Conservation (phyloP, 2,329 filamentous ascomycete genomes). For the Lizonia empirigonia region DNA sequence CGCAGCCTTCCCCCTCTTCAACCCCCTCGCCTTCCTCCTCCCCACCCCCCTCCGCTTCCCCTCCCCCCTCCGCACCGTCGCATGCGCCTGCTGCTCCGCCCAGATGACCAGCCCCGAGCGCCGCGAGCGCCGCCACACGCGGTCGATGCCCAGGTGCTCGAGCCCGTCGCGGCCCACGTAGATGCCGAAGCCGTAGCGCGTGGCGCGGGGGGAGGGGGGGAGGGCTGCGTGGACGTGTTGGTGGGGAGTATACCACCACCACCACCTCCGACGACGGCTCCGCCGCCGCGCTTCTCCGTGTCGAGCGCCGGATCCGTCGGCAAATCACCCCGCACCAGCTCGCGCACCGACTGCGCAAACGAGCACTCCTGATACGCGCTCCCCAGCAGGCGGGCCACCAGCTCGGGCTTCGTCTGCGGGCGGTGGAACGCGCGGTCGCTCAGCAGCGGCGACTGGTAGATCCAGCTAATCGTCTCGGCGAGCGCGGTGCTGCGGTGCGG, state of each 20-base stretch:
- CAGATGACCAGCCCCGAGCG: conserved; percentile 44
- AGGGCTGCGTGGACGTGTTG: too few relatives aligned
- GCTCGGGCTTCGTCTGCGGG: conserved; percentile 68
- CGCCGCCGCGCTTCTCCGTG: conserved; percentile 20
- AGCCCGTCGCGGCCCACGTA: conserved; percentile 63
- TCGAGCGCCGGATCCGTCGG: conserved; percentile 28
- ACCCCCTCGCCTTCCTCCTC: neutral
- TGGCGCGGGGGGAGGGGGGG: too few relatives aligned
- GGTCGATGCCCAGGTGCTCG: conserved; percentile 65
- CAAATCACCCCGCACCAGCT: conserved; percentile 36
- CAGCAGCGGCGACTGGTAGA: conserved; percentile 73
- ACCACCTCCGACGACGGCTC: too few relatives aligned
- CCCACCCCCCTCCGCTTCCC: neutral
- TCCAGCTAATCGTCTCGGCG: conserved; percentile 77
- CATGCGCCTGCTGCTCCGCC: conserved; percentile 38
- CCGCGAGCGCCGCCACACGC: conserved; percentile 51
- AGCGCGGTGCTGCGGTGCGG: conserved; percentile 75
- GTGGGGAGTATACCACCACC: too few relatives aligned
- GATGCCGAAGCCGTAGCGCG: conserved; percentile 62
- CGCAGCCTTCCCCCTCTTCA: neutral
- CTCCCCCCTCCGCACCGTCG: neutral
- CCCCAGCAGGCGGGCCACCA: conserved; percentile 71
- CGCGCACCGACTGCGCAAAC: conserved; percentile 34
- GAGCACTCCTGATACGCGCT: conserved; percentile 55
- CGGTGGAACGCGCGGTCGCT: conserved; percentile 75